Percentiles rank a stretch among this genome's conserved stretches.
phyloP scores from a whole-genome alignment of 768 basidiomycete species.

The Candolleomyces aberdarensis region DNA sequence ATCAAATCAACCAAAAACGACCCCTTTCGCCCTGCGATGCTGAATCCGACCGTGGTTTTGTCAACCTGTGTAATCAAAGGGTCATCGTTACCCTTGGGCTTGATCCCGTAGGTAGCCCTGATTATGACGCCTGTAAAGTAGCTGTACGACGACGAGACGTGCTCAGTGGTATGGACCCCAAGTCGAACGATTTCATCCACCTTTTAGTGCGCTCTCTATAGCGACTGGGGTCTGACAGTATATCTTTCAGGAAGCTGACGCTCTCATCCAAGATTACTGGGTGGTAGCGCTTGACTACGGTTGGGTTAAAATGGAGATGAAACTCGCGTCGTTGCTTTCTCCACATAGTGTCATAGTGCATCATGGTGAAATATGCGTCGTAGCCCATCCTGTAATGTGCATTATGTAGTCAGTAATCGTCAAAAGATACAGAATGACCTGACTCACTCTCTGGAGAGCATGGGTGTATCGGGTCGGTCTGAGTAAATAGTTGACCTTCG shows the following conservation, averaged over 20 bases:
- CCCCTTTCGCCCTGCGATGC: constrained; percentile 1
- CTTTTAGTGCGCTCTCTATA: neutral
- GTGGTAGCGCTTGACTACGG: constrained; percentile 8
- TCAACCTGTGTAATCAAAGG: constrained; percentile 10
- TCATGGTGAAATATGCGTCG: constrained; percentile 2
- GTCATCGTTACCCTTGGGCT: neutral
- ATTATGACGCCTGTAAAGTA: constrained; percentile 2
- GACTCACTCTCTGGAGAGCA: constrained; percentile 20
- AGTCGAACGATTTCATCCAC: neutral
- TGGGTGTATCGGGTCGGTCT: constrained; percentile 21
- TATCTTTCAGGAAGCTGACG: neutral
- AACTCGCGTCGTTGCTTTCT: constrained; percentile 19
- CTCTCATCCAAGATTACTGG: constrained; percentile 20
- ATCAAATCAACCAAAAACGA: constrained; percentile 18
- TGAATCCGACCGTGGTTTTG: neutral
- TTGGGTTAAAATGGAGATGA: constrained; percentile 21
- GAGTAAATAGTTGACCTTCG: constrained; percentile 14
- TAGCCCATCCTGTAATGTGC: constrained; percentile 15
- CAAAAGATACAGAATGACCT: neutral
- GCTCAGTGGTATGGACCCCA: too few relatives aligned
- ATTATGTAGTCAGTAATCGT: neutral
- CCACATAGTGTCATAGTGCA: constrained; percentile 21
- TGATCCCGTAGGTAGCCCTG: constrained; percentile 9
- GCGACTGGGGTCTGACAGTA: neutral
- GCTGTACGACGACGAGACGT: neutral